These are phyloP conservation scores for Aspergillus sparsus DNA, from an alignment of 495 filamentous ascomycete genomes.

Conservation along the genomic window DNA sequence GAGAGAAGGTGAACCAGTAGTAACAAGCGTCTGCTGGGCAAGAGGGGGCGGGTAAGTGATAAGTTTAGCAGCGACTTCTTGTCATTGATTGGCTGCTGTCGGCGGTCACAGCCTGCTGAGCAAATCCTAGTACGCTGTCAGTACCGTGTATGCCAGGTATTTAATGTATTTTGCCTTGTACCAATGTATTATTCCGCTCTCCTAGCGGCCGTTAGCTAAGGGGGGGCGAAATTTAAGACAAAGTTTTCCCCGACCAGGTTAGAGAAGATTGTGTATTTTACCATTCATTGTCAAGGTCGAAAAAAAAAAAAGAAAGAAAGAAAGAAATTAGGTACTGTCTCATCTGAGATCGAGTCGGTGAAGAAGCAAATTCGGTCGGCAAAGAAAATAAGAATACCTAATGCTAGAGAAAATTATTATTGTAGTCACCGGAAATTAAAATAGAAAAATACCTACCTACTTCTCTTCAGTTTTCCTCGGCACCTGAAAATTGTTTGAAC, in stretches of 20 bases:
- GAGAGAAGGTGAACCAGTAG: slow-evolving; percentile 24
- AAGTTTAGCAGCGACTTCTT: slow-evolving; percentile 8
- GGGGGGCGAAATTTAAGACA: not conserved
- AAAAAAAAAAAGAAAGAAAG: not conserved
- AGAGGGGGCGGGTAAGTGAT: slow-evolving; percentile 19
- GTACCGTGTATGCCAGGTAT: not conserved
- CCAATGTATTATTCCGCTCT: not conserved
- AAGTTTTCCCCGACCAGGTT: not conserved
- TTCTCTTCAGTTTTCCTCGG: too few relatives aligned
- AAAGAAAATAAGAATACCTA: too few relatives aligned
- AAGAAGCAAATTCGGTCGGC: not conserved
- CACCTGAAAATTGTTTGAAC: too few relatives aligned
- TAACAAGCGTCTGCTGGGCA: not conserved
- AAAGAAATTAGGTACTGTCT: not conserved
- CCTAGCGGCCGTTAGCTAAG: not conserved
- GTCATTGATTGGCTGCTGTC: slow-evolving; percentile 8
- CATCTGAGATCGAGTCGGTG: slow-evolving; percentile 3
- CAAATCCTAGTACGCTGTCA: not conserved
- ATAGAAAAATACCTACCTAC: too few relatives aligned
- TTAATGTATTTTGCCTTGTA: not conserved
- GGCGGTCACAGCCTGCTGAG: not conserved
- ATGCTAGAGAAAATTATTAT: too few relatives aligned
- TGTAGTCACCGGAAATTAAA: too few relatives aligned
- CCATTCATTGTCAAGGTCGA: not conserved
- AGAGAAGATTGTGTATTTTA: not conserved